Evolutionary conservation across 331 rosid species (phyloP), one percentile per base, ranked within the genome.

Genomic region (Prunus yedoensis): DNA sequence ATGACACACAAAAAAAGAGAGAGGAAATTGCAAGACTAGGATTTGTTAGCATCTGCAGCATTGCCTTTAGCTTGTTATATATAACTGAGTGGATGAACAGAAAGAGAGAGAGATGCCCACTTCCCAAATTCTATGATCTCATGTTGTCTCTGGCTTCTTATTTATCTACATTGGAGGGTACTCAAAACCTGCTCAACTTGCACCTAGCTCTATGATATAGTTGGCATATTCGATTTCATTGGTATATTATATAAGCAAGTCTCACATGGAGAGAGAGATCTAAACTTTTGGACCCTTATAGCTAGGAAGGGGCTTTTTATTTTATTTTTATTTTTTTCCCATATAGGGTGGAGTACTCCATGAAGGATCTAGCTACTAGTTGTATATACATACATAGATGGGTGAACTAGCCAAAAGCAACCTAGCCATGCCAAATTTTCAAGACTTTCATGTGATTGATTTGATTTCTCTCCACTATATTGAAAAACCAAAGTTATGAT

Each of bases 61-160:
- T 71, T 32, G 8, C 73, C 74, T 84, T 83, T 70, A 77, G 82
- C 77, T 74, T 59, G 77, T 75, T n/a, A n/a, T 57, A 54, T 57
- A 54, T 70, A 16, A 60, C 56, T 86, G 84, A 85, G 80, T 82
- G 89, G 90, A 75, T 79, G 83, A 59, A 77, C 76, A 82, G 85
- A 87, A 71, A 28, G 81, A 81, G 80, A 81, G 41, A 35, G 41
- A 35, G 88, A 87, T 85, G 77, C 89, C 80, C 85, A 87, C 89
- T 82, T 67, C 57, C 82, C 81, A 75, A 61, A 80, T 81, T 83
- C 74, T 85, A 59, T 59, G 77, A 38, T 66, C 67, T 70, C 32
- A 21, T 20, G n/a, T n/a, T 80, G 4, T 20, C 13, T 57, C 35
- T 32, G 68, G 32, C 50, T 66, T 57, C 16, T 43, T 13, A n/a